Conservation (phyloP, 331 rosid species). For the Dryas integrifolia region DNA sequence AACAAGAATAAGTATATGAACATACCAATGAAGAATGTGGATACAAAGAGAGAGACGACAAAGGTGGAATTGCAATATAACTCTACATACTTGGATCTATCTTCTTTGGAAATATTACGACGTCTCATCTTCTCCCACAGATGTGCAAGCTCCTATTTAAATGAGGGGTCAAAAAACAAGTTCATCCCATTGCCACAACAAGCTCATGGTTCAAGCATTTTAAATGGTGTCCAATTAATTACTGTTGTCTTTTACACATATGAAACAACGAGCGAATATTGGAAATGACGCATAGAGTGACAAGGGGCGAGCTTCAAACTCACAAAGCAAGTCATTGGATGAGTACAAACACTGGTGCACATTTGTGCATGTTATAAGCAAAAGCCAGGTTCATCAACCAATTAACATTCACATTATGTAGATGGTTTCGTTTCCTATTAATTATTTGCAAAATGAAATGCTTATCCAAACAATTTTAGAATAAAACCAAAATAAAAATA, state of each 20-base stretch:
- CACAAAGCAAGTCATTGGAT: neutral
- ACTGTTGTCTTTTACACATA: neutral
- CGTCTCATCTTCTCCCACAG: constrained; percentile 96
- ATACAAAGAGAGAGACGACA: neutral
- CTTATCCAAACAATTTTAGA: neutral
- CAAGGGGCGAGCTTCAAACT: neutral
- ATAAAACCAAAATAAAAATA: neutral
- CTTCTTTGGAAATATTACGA: constrained; percentile 68
- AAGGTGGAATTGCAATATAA: constrained; percentile 3
- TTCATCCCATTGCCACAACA: constrained; percentile 17
- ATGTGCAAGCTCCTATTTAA: constrained; percentile 68
- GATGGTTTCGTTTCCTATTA: neutral
- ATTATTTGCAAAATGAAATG: neutral
- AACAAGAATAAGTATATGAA: constrained; percentile 4
- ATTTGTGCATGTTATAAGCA: neutral
- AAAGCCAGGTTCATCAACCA: neutral
- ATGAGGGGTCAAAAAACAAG: neutral
- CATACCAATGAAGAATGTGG: neutral
- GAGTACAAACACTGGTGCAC: neutral
- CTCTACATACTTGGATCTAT: constrained; percentile 69
- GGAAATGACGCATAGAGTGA: neutral
- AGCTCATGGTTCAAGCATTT: neutral
- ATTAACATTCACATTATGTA: neutral
- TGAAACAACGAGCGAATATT: too few relatives aligned
- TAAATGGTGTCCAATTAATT: neutral